A percentile compares a stretch with the other conserved stretches of the same genome.
Conservation (phyloP, 805 yeast genomes). For the Cyberlindnera samutprakarnensis region DNA sequence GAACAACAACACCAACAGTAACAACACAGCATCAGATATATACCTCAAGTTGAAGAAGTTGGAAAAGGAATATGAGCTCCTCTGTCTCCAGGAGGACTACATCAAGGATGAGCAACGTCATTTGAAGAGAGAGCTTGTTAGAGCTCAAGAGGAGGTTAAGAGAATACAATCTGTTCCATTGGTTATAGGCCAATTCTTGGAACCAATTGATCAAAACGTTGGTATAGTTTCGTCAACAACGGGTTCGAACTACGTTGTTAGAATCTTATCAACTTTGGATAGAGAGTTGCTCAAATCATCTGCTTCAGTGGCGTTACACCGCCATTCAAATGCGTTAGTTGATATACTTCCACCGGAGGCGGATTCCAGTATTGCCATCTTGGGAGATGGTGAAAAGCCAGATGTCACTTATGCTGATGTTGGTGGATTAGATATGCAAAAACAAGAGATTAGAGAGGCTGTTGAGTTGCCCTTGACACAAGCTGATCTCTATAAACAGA, state of each 20-base stretch:
- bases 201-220: constrained; percentile 93
- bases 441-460: constrained; percentile 97
- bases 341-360: constrained; percentile 99
- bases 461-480: constrained; percentile 95
- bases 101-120: constrained; percentile 98
- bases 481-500: constrained; percentile 91
- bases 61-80: constrained; percentile 82
- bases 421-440: constrained; percentile 98
- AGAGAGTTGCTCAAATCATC: constrained; percentile 92
- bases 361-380: constrained; percentile 90
- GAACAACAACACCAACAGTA: no score
- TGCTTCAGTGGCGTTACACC: constrained; percentile 93
- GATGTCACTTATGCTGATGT: constrained; percentile 94
- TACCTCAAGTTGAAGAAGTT: constrained; percentile 80
- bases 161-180: constrained; percentile 95
- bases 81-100: constrained; percentile 88
- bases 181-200: constrained; percentile 96
- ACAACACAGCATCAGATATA: constrained; percentile 40
- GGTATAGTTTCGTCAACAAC: constrained; percentile 97
- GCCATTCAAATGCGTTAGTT: constrained; percentile 96
- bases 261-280: constrained; percentile 90
- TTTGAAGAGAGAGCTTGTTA: constrained; percentile 83
- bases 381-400: constrained; percentile 90
- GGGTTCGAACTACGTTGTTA: constrained; percentile 94
- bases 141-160: constrained; percentile 98